Conservation (phyloP, 176 grass and related monocot species). For the Oryza nivara region DNA sequence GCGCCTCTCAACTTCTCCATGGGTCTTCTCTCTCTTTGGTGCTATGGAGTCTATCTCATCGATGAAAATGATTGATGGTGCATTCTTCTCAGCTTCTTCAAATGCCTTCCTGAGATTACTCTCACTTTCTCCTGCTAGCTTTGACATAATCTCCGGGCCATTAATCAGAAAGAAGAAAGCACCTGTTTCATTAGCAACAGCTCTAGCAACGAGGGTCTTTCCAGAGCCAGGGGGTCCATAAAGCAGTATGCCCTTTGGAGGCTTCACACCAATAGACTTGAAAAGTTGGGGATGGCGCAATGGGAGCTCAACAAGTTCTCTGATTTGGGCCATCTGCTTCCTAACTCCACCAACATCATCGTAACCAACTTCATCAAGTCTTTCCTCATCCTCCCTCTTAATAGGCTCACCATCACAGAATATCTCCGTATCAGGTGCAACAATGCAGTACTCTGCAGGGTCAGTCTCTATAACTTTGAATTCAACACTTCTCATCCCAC, state of each 20-base stretch:
- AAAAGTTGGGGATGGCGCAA: slow-evolving; percentile 65
- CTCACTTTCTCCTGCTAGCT: slow-evolving; percentile 87
- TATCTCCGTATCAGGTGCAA: slow-evolving; percentile 87
- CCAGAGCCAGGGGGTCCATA: slow-evolving; percentile 84
- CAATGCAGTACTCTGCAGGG: slow-evolving; percentile 75
- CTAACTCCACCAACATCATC: slow-evolving; percentile 89
- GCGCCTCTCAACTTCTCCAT: slow-evolving; percentile 83
- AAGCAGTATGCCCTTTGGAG: slow-evolving; percentile 81
- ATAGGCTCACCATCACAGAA: slow-evolving; percentile 89
- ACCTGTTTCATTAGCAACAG: slow-evolving; percentile 87
- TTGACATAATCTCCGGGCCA: slow-evolving; percentile 92
- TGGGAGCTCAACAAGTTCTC: slow-evolving; percentile 65
- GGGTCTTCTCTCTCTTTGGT: slow-evolving; percentile 83
- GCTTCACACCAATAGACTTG: slow-evolving; percentile 79
- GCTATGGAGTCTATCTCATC: slow-evolving; percentile 87
- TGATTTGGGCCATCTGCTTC: slow-evolving; percentile 94
- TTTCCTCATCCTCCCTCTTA: slow-evolving; percentile 87
- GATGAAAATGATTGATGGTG: slow-evolving; percentile 86
- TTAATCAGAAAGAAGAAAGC: slow-evolving; percentile 92
- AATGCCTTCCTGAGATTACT: slow-evolving; percentile 89
- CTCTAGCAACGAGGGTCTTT: slow-evolving; percentile 79
- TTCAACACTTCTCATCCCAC: slow-evolving; percentile 84
- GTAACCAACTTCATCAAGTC: slow-evolving; percentile 76
- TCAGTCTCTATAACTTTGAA: slow-evolving; percentile 91
- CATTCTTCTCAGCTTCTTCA: slow-evolving; percentile 93